Evolutionary conservation across 2,329 filamentous ascomycete species (phyloP).

Genomic region (Penicillium verrucosum): DNA sequence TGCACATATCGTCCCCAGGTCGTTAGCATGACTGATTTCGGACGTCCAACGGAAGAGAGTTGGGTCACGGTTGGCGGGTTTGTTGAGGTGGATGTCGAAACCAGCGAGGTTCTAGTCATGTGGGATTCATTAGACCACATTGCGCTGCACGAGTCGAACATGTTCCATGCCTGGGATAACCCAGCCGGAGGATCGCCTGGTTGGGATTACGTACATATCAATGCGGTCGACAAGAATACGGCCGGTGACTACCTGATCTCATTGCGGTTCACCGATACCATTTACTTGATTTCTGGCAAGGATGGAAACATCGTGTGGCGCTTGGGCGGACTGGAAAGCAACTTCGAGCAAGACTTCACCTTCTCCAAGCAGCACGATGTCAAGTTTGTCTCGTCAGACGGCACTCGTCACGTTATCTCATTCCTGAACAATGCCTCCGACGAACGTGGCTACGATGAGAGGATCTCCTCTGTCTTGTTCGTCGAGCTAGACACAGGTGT

Average conservation of each 20-base stretch:
- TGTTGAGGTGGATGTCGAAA: constrained; percentile 37
- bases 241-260: constrained; percentile 43
- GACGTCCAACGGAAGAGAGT: constrained; percentile 30
- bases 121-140: constrained; percentile 39
- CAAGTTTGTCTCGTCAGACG: constrained; percentile 29
- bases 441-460: constrained; percentile 29
- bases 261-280: constrained; percentile 36
- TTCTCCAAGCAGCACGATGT: constrained; percentile 41
- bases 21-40: constrained; percentile 29
- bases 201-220: constrained; percentile 41
- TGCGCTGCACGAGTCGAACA: constrained; percentile 32
- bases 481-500: constrained; percentile 30
- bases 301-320: constrained; percentile 41
- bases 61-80: constrained; percentile 37
- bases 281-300: constrained; percentile 40
- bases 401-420: constrained; percentile 32
- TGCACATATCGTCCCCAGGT: constrained; percentile 25
- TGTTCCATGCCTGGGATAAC: constrained; percentile 19
- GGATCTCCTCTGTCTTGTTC: constrained; percentile 30
- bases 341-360: constrained; percentile 34
- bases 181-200: constrained; percentile 17
- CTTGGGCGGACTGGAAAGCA: constrained; percentile 34
- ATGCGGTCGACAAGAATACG: constrained; percentile 41
- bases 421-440: constrained; percentile 36
- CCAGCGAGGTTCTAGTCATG: constrained; percentile 34